A percentile compares a stretch with the other conserved stretches of the same genome.
Evolutionary conservation across 768 basidiomycete species (phyloP).

Genomic region (Auriscalpium vulgare): DNA sequence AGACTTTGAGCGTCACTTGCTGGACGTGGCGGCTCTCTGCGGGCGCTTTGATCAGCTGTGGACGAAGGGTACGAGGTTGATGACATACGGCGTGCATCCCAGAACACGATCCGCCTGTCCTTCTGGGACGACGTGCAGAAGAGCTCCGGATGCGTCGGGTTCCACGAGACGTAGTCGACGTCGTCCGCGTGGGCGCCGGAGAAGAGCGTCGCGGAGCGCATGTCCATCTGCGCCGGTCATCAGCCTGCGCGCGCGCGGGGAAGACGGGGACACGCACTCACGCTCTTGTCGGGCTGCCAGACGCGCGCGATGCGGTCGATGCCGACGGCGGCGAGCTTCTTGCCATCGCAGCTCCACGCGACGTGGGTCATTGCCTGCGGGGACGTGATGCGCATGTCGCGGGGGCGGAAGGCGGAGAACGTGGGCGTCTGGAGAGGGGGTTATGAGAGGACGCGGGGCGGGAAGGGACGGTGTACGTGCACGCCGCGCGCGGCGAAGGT

Average conservation of each 20-base stretch:
- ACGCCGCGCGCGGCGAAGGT: conserved; percentile 60
- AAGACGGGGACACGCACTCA: conserved; percentile 27
- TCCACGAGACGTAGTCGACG: conserved; percentile 80
- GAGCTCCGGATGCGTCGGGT: conserved; percentile 75
- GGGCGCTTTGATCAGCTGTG: background rate
- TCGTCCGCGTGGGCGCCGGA: conserved; percentile 71
- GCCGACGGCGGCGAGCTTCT: conserved; percentile 73
- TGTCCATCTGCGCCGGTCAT: conserved; percentile 50
- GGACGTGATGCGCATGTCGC: conserved; percentile 61
- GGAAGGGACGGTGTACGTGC: conserved; percentile 46
- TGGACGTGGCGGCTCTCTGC: conserved; percentile 67
- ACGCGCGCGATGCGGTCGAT: conserved; percentile 71
- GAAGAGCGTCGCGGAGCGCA: conserved; percentile 54
- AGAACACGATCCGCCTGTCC: conserved; percentile 70
- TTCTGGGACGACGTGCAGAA: conserved; percentile 76
- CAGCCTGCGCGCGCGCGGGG: background rate
- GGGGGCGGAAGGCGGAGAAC: conserved; percentile 73
- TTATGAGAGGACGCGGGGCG: background rate
- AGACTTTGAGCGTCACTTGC: conserved; percentile 47
- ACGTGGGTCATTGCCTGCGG: conserved; percentile 64
- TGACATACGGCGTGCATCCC: conserved; percentile 73
- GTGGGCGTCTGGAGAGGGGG: conserved; percentile 48
- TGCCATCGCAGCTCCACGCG: conserved; percentile 81
- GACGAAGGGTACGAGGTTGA: background rate
- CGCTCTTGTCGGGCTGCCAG: conserved; percentile 76